Evolutionary conservation across 2,329 filamentous ascomycete genomes (phyloP), one percentile per base, ranked within the genome.

Genomic region (Colletotrichum musae): DNA sequence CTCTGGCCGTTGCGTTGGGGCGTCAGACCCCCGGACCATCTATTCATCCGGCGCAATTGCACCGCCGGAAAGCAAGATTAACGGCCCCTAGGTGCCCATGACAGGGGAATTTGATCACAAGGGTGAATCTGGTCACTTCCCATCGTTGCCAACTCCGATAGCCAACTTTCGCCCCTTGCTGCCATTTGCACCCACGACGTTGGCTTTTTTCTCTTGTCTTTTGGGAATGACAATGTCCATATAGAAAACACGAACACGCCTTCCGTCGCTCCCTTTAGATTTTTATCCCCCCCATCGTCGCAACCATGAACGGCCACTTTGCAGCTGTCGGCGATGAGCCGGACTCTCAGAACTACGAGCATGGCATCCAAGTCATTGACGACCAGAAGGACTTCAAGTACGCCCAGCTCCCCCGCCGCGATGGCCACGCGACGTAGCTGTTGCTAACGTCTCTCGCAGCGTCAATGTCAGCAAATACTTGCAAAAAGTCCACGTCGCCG

Each of bases 331-430:
- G 92, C 84, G 87, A 91, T 70, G 85, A 87, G 83, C 87, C 89
- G 76, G 83, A 85, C 72, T 86, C 87, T 74, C 86, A 89, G 78
- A 87, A 90, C 73, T 98, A 95, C 81, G 93, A 94, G 78, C 93
- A 97, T 88, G 96, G 96, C 78, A 93, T 98, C 77, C 96, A 99
- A 83, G 94, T 99, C 75, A 94, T 99, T 78, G 94, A 98, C 80
- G 95, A 95, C 83, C 92, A 97, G 78, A 98, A 98, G 85, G 88
- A 94, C 76, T 99, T 98, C 90, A 98, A 97, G 94, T 97, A 88
- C 73, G 92, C 45, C 39, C 79, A 51, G 13, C 63, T 58, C 32
- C 61, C 68, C 70, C 39, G 56, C 57, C 54, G 28, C 39, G 43
- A 13, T 5, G 24, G 18, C 45, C 69, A 50, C 43, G n/a, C 10